A percentile compares a stretch with the other conserved stretches of the same genome.
These are phyloP conservation scores for Jaapia argillacea DNA, from an alignment of 768 basidiomycete genomes.

Conservation along the genomic window DNA sequence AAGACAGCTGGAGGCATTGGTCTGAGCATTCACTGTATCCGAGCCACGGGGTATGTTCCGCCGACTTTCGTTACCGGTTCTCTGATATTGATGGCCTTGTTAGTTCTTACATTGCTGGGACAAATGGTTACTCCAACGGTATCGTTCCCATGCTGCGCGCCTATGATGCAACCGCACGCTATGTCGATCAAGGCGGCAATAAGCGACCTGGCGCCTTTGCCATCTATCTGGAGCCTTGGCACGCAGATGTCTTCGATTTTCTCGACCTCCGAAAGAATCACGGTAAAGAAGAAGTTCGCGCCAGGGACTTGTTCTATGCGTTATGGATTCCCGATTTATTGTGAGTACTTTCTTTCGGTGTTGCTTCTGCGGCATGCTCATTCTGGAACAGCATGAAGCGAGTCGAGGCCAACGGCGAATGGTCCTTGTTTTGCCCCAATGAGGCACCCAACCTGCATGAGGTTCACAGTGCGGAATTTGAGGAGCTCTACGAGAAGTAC, in stretches of 20 bases:
- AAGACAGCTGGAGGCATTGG: conserved; percentile 99
- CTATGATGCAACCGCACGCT: conserved; percentile 95
- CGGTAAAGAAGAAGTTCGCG: conserved; percentile 95
- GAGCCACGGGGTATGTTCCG: conserved; percentile 74
- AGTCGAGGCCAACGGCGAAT: conserved; percentile 79
- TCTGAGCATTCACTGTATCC: conserved; percentile 90
- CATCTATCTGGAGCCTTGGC: conserved; percentile 99
- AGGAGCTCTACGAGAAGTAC: conserved; percentile 75
- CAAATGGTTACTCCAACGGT: conserved; percentile 97
- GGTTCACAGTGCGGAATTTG: conserved; percentile 85
- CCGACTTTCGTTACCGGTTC: neutral
- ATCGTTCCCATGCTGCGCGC: conserved; percentile 99
- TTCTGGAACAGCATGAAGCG: conserved; percentile 75
- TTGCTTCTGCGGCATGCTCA: conserved; percentile 1
- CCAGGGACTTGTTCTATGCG: conserved; percentile 95
- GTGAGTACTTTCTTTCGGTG: conserved; percentile 31
- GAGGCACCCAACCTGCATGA: conserved; percentile 89
- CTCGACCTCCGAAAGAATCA: conserved; percentile 98
- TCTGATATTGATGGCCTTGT: conserved; percentile 7
- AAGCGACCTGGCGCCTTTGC: conserved; percentile 98
- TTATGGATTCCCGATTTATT: conserved; percentile 98
- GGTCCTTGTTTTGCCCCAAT: conserved; percentile 97
- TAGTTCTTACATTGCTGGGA: conserved; percentile 97
- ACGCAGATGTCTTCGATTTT: conserved; percentile 95
- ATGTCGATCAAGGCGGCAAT: conserved; percentile 98